Conservation (phyloP, 371 early-diverging fungal genomes). For the Synchytrium microbalum region DNA sequence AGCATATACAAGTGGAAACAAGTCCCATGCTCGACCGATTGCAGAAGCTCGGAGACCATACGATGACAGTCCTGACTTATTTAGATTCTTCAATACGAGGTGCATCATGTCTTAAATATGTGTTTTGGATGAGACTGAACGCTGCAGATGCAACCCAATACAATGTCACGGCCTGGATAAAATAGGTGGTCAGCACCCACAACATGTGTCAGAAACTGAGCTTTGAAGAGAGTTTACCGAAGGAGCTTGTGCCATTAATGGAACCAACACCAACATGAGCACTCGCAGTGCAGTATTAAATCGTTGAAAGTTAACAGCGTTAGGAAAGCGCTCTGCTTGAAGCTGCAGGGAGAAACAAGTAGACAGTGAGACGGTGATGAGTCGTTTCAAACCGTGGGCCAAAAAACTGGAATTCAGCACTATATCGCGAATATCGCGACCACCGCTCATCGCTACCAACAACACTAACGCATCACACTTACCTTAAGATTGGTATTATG, state of each 20-base stretch:
- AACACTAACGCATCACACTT: constrained; percentile 10
- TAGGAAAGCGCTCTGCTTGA: constrained; percentile 61
- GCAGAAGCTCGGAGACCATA: too few species aligned
- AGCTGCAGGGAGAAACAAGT: constrained; percentile 57
- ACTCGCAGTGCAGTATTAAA: not conserved
- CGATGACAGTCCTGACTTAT: too few species aligned
- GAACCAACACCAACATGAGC: not conserved
- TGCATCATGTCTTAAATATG: too few species aligned
- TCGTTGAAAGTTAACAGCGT: constrained; percentile 30
- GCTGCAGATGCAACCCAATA: constrained; percentile 30
- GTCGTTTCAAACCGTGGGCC: constrained; percentile 15
- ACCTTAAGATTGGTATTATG: constrained; percentile 67
- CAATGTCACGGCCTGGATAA: constrained; percentile 19
- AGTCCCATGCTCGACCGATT: too few species aligned
- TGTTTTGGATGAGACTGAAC: constrained; percentile 24
- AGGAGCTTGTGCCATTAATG: not conserved
- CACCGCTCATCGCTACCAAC: not conserved
- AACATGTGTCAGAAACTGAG: not conserved
- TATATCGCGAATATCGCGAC: not conserved
- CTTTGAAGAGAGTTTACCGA: not conserved
- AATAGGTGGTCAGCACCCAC: not conserved
- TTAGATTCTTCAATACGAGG: too few species aligned
- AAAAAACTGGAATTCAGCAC: not conserved
- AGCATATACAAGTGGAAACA: too few species aligned
- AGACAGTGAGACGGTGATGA: constrained; percentile 42